Evolutionary conservation across 768 basidiomycete species (phyloP), one percentile per base, ranked within the genome.

Genomic region (Lactarius psammicola): DNA sequence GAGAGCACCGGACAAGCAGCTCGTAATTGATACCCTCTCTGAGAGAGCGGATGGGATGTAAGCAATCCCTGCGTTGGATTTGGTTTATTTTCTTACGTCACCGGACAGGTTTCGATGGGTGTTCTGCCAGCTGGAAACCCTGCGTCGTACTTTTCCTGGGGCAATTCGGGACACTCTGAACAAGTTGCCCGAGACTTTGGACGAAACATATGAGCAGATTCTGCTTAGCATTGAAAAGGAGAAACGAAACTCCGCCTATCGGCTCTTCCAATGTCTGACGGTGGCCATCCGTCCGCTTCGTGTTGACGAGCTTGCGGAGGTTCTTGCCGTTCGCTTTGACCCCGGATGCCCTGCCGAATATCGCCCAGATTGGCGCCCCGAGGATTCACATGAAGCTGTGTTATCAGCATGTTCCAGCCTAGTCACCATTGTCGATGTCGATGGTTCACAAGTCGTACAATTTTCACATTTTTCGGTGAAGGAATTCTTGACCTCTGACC

Each of bases 41-140:
- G 30, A 55, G 54, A 55, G 23, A 55, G 54, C 54, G 17, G 54
- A 55, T 3, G 54, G 54, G 18, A 55, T 55, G 54, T 55, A 55
- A 31, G 54, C 31, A 10, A 20, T 18, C 9, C 23, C 51, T 51
- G 11, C 1, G 13, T 3, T 11, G n/a, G 17, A 8, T 8, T 28
- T 20, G 17, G 15, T 30, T 4, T 31, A 31, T 30, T 30, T 30
- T 0, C 28, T 30, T 4, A 55, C 10, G 18, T 20, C 9, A 20
- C 3, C 13, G 17, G 7, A 31, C 54, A 55, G 54, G 54, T 55
- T 55, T 13, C 46, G 46, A 3, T 49, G 46, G 46, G 46, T 49
- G 10, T 49, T 49, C 23, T 49, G 46, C 46, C 54, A 55, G 18
- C 30, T 55, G 18, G 54, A 55, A 20, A 55, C 54, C 30, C 31